Evolutionary conservation across 2,329 filamentous ascomycete genomes (phyloP).

Genomic region (Ophiosphaerella narmari): DNA sequence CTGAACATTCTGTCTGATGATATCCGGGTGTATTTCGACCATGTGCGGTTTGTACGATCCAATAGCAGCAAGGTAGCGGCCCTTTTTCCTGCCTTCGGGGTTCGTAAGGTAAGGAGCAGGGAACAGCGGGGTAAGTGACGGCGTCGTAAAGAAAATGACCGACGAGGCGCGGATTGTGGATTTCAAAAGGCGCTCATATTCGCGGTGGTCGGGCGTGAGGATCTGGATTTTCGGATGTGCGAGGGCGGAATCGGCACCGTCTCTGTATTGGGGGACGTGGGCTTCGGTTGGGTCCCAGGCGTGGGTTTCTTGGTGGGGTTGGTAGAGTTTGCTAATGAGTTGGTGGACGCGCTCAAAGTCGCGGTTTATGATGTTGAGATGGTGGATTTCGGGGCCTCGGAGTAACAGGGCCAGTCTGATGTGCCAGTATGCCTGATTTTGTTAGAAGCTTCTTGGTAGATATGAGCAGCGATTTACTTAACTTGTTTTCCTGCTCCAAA

Average conservation of each 20-base stretch:
- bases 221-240: constrained; percentile 65
- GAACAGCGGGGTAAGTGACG: constrained; percentile 75
- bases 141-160: constrained; percentile 88
- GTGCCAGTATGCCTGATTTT: constrained; percentile 75
- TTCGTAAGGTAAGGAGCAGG: constrained; percentile 73
- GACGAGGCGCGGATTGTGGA: constrained; percentile 74
- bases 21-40: constrained; percentile 79
- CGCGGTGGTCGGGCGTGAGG: constrained; percentile 72
- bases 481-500: constrained; percentile 87
- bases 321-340: constrained; percentile 61
- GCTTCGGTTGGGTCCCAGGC: constrained; percentile 14
- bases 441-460: too few species aligned
- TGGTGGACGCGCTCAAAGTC: constrained; percentile 63
- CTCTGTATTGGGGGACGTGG: constrained; percentile 20
- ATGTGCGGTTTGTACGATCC: constrained; percentile 74
- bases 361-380: constrained; percentile 83
- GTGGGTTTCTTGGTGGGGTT: constrained; percentile 44
- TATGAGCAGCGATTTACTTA: too few species aligned
- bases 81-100: constrained; percentile 70
- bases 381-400: constrained; percentile 69
- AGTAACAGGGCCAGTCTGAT: constrained; percentile 81
- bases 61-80: constrained; percentile 72
- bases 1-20: constrained; percentile 68
- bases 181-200: constrained; percentile 68
- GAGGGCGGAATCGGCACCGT: constrained; percentile 18